A percentile compares a stretch with the other conserved stretches of the same genome.
phyloP scores from a whole-genome alignment of 2,329 filamentous ascomycete genomes.

The Calonectria ilicicola region DNA sequence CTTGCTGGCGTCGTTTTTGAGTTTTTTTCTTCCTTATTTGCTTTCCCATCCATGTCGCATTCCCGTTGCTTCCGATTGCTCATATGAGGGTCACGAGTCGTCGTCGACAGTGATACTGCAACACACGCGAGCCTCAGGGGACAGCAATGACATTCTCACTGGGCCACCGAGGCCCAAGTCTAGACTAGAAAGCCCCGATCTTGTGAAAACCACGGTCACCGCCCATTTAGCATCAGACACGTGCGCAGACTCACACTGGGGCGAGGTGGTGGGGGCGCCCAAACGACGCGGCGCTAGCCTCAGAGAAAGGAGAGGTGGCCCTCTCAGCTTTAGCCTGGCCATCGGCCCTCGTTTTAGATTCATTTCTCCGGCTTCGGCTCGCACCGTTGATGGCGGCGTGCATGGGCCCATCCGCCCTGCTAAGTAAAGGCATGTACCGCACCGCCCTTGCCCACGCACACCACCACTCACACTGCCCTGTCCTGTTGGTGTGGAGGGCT shows the following conservation, averaged over 20 bases:
- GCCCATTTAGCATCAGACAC: slow-evolving; percentile 51
- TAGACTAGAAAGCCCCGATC: neutral
- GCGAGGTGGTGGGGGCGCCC: slow-evolving; percentile 35
- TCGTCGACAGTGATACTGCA: neutral
- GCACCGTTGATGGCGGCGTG: slow-evolving; percentile 50
- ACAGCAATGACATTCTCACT: neutral
- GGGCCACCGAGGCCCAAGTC: neutral
- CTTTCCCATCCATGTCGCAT: neutral
- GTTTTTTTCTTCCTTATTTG: neutral
- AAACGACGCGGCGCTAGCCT: slow-evolving; percentile 37
- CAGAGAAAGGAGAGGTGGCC: slow-evolving; percentile 31
- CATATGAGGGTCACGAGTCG: neutral
- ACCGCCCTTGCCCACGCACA: slow-evolving; percentile 25
- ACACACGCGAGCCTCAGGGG: neutral
- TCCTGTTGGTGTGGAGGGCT: slow-evolving; percentile 4
- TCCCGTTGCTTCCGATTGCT: slow-evolving; percentile 3
- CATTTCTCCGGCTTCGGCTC: slow-evolving; percentile 51
- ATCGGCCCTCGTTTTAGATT: slow-evolving; percentile 47
- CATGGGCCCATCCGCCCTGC: slow-evolving; percentile 39
- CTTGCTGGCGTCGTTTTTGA: slow-evolving; percentile 5
- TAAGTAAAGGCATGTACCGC: slow-evolving; percentile 11
- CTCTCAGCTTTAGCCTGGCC: slow-evolving; percentile 38
- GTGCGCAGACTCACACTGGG: slow-evolving; percentile 42
- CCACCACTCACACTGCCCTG: slow-evolving; percentile 6
- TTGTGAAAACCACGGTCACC: slow-evolving; percentile 22